phyloP scores from a whole-genome alignment of 2,329 filamentous ascomycete genomes.

The Alternaria arbusti region DNA sequence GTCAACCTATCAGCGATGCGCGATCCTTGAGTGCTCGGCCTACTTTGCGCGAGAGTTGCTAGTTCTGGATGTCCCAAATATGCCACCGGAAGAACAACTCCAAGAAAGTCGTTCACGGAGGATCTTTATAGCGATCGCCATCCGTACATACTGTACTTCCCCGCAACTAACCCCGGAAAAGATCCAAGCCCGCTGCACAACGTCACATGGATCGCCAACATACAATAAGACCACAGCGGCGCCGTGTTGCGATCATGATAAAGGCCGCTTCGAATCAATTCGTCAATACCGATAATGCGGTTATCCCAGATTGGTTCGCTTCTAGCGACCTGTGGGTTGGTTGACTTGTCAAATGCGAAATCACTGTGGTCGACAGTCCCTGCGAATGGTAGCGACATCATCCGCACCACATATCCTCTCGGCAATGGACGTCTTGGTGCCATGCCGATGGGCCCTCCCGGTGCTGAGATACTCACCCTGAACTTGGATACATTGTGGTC shows the following conservation, averaged over 20 bases:
- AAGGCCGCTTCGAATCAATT: accelerated
- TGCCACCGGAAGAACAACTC: neutral
- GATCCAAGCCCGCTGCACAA: neutral
- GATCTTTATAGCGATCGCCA: conserved; percentile 10
- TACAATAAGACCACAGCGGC: neutral
- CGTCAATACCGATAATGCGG: neutral
- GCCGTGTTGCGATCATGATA: neutral
- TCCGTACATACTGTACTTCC: neutral
- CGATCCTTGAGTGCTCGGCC: neutral
- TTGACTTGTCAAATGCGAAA: conserved; percentile 16
- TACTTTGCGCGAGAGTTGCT: neutral
- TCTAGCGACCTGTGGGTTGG: neutral
- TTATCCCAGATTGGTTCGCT: neutral
- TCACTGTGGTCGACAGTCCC: conserved; percentile 26
- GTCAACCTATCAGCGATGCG: neutral
- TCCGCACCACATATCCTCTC: conserved; percentile 50
- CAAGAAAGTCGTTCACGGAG: neutral
- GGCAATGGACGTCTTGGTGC: conserved; percentile 59
- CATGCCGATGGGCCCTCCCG: conserved; percentile 54
- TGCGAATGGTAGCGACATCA: conserved; percentile 28
- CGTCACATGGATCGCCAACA: neutral
- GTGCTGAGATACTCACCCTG: conserved; percentile 52
- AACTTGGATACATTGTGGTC: conserved; percentile 61
- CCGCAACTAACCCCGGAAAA: conserved; percentile 1
- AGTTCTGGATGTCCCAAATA: neutral